A percentile compares a stretch with the other conserved stretches of the same genome.
These are phyloP conservation scores for Toxicodendron radicans DNA, from an alignment of 345 rosid species.

Conservation along the genomic window DNA sequence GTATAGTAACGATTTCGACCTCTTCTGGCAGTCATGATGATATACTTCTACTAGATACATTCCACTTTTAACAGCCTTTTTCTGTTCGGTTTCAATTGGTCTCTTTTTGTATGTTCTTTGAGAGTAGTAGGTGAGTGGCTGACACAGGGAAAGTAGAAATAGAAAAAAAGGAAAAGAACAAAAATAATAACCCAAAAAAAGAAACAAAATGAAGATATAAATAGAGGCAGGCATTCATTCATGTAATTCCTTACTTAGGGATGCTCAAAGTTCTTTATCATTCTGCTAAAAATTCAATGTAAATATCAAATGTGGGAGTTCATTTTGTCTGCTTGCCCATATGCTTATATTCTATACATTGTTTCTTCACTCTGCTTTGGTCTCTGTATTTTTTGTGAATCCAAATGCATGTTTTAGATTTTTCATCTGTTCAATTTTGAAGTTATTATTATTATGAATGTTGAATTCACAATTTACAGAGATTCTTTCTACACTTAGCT, in stretches of 20 bases:
- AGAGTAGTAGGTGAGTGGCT: slow-evolving; percentile 28
- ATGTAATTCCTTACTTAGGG: slow-evolving; percentile 26
- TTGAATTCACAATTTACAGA: too few relatives aligned
- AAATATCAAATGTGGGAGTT: slow-evolving; percentile 24
- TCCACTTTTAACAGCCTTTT: slow-evolving; percentile 21
- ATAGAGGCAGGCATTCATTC: slow-evolving; percentile 31
- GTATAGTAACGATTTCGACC: slow-evolving; percentile 82
- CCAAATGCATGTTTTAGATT: neutral
- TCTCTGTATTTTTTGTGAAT: neutral
- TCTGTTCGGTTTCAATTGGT: slow-evolving; percentile 11
- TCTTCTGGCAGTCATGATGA: slow-evolving; percentile 94
- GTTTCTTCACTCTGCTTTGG: neutral
- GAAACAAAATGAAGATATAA: slow-evolving; percentile 15
- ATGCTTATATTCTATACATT: neutral
- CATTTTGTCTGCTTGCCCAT: neutral
- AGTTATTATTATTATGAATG: too few relatives aligned
- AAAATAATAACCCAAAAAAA: neutral
- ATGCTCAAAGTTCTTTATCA: slow-evolving; percentile 2
- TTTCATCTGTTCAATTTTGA: neutral
- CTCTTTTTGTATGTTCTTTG: slow-evolving; percentile 26
- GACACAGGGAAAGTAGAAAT: slow-evolving; percentile 37
- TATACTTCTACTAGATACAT: slow-evolving; percentile 5
- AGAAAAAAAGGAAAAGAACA: slow-evolving; percentile 16
- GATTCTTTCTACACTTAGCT: too few relatives aligned
- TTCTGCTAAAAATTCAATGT: slow-evolving; percentile 23